These are phyloP conservation scores for Geotrichum siamense DNA, from an alignment of 1,139 yeast genomes.

Conservation along the genomic window DNA sequence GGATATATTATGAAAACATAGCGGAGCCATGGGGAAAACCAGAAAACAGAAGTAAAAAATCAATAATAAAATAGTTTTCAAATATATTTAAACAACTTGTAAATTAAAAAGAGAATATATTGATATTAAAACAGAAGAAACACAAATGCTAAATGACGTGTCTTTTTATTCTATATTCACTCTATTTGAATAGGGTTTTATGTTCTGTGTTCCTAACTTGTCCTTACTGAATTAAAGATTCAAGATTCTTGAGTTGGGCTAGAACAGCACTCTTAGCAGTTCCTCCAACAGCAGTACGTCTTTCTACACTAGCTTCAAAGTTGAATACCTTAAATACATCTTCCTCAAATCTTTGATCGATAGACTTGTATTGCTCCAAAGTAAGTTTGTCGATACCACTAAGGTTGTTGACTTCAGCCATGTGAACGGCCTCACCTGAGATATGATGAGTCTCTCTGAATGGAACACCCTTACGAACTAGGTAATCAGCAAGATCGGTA, in stretches of 20 bases:
- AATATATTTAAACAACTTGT: too few relatives aligned
- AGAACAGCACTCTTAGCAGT: constrained; percentile 87
- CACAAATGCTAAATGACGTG: not conserved
- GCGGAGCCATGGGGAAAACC: too few relatives aligned
- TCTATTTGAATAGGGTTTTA: not conserved
- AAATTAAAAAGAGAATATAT: not conserved
- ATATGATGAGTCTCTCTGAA: constrained; percentile 98
- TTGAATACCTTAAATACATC: constrained; percentile 82
- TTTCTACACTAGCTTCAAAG: constrained; percentile 90
- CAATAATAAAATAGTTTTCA: too few relatives aligned
- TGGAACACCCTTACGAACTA: constrained; percentile 96
- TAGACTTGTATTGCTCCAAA: constrained; percentile 65
- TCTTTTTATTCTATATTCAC: not conserved
- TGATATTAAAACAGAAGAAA: not conserved
- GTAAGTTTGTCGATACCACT: constrained; percentile 75
- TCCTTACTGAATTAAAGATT: constrained; percentile 22
- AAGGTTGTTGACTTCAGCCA: constrained; percentile 69
- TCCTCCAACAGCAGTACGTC: constrained; percentile 95
- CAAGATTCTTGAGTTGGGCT: constrained; percentile 50
- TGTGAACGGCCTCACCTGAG: constrained; percentile 92
- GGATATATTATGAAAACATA: too few relatives aligned
- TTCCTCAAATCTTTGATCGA: constrained; percentile 69
- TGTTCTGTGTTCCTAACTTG: not conserved
- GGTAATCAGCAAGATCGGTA: constrained; percentile 94
- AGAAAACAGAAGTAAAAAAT: too few relatives aligned